A percentile compares a stretch with the other conserved stretches of the same genome.
These are phyloP conservation scores for Aspergillus coremiiformis DNA, from an alignment of 495 filamentous ascomycete species.

Conservation along the genomic window DNA sequence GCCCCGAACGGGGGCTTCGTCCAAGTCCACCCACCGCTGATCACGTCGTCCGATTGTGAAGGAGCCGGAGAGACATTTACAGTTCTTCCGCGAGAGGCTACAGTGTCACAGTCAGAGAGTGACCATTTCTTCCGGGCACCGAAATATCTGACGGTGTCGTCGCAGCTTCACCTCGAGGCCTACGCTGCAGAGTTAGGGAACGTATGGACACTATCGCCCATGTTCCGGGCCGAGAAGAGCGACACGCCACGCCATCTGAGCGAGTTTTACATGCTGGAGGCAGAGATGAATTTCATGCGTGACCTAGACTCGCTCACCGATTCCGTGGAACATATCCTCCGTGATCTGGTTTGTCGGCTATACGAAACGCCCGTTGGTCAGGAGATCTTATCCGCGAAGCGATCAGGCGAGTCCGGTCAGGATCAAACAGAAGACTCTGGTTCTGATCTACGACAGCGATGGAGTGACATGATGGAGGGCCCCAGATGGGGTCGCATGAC, in stretches of 20 bases:
- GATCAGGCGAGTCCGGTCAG: slow-evolving; percentile 29
- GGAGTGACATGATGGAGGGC: slow-evolving; percentile 54
- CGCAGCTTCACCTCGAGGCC: slow-evolving; percentile 91
- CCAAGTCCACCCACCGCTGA: slow-evolving; percentile 85
- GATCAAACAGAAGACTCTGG: slow-evolving; percentile 25
- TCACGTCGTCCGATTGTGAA: slow-evolving; percentile 97
- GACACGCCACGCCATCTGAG: slow-evolving; percentile 91
- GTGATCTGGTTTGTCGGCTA: slow-evolving; percentile 48
- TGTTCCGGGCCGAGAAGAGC: slow-evolving; percentile 89
- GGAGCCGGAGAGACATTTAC: slow-evolving; percentile 95
- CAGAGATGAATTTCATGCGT: slow-evolving; percentile 72
- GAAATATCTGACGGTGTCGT: slow-evolving; percentile 95
- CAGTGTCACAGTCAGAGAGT: slow-evolving; percentile 23
- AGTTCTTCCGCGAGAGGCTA: slow-evolving; percentile 41
- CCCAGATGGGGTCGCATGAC: slow-evolving; percentile 74
- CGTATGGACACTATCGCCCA: slow-evolving; percentile 91
- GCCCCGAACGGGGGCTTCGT: slow-evolving; percentile 54
- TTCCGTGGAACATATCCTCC: slow-evolving; percentile 70
- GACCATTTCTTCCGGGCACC: slow-evolving; percentile 69
- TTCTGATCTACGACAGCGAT: slow-evolving; percentile 55
- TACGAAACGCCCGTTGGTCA: slow-evolving; percentile 50
- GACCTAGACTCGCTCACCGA: slow-evolving; percentile 63
- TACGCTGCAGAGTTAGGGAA: slow-evolving; percentile 79
- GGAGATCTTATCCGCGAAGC: slow-evolving; percentile 51
- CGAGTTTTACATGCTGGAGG: slow-evolving; percentile 99